phyloP scores from a whole-genome alignment of 2,329 filamentous ascomycete genomes.

The Nemania sp. region DNA sequence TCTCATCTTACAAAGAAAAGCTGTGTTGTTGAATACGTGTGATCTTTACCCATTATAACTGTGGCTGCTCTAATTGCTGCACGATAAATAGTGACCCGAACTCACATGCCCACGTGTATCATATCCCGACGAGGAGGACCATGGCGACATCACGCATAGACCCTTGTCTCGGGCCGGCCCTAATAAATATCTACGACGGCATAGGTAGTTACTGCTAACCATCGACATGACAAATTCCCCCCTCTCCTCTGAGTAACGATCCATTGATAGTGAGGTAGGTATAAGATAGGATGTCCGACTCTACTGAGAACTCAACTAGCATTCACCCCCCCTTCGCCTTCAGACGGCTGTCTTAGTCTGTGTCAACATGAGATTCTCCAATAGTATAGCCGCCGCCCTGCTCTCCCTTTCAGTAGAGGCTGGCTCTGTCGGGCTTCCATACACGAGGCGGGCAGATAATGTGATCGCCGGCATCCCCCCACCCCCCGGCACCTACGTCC shows the following conservation, averaged over 20 bases:
- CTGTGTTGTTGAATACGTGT: neutral
- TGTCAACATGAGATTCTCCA: slow-evolving; percentile 20
- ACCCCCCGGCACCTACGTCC: slow-evolving; percentile 62
- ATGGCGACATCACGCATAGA: slow-evolving; percentile 10
- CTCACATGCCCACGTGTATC: slow-evolving; percentile 19
- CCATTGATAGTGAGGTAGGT: neutral
- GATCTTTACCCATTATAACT: neutral
- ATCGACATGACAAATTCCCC: neutral
- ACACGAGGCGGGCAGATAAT: slow-evolving; percentile 19
- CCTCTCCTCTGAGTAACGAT: neutral
- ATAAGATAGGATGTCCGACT: slow-evolving; percentile 12
- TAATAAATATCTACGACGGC: slow-evolving; percentile 6
- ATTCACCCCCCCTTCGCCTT: neutral
- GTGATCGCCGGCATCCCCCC: slow-evolving; percentile 39
- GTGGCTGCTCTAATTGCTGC: neutral
- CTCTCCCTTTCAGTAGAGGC: slow-evolving; percentile 17
- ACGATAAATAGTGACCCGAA: neutral
- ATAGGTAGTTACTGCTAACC: slow-evolving; percentile 13
- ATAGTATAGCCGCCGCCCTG: slow-evolving; percentile 6
- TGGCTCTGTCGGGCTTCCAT: slow-evolving; percentile 16
- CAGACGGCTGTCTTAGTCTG: neutral
- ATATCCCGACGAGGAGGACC: slow-evolving; percentile 16
- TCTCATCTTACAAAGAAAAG: neutral
- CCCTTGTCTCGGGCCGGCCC: slow-evolving; percentile 14
- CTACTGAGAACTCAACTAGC: neutral